phyloP scores from a whole-genome alignment of 805 yeast species.

The baker's yeast (Saccharomyces cerevisiae) region DNA sequence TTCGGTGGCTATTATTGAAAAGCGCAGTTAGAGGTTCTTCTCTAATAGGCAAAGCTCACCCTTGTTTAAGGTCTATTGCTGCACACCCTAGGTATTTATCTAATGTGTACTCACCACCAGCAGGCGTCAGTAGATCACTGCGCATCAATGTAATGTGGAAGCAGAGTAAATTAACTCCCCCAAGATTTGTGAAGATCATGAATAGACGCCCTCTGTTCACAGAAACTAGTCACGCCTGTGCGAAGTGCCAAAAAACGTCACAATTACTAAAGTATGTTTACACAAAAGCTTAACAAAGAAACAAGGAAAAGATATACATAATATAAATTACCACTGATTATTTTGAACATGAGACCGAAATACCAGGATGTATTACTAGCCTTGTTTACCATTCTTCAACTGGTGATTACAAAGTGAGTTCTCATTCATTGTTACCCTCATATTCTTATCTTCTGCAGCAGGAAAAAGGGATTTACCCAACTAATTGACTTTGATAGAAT shows the following conservation, averaged over 20 bases:
- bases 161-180: background rate
- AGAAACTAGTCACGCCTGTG: constrained; percentile 9
- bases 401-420: background rate
- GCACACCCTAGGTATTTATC: background rate
- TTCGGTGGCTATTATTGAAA: background rate
- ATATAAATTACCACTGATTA: background rate
- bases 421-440: background rate
- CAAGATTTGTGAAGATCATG: background rate
- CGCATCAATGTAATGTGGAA: background rate
- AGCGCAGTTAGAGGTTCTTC: background rate
- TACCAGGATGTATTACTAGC: background rate
- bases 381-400: background rate
- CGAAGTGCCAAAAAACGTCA: constrained; percentile 8
- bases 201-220: constrained; percentile 7
- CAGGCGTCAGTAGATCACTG: background rate
- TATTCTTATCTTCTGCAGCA: background rate
- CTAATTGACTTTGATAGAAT: background rate
- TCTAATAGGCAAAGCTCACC: background rate
- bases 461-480: background rate
- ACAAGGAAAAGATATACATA: background rate
- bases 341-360: background rate
- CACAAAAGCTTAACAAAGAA: background rate
- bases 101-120: background rate
- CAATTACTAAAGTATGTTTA: constrained; percentile 9
- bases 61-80: background rate